These are phyloP conservation scores for Millerozyma miso DNA, from an alignment of 805 yeast genomes.

Conservation along the genomic window DNA sequence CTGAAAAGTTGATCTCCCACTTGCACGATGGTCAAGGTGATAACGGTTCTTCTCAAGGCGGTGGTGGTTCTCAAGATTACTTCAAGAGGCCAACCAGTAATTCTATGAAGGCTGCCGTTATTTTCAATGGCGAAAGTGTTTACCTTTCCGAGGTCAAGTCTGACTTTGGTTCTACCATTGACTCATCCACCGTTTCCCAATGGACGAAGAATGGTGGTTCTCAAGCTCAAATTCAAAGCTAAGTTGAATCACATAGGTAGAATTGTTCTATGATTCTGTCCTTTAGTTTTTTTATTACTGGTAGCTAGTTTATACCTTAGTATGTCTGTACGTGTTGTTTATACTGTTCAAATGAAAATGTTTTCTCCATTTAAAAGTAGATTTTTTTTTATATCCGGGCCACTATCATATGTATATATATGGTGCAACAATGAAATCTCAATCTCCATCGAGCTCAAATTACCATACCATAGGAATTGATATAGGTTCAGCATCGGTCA, in stretches of 20 bases:
- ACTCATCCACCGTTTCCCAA: constrained; percentile 47
- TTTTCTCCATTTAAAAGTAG: too few relatives aligned
- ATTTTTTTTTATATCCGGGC: too few relatives aligned
- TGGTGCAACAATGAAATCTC: too few relatives aligned
- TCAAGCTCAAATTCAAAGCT: background rate
- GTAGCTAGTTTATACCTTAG: background rate
- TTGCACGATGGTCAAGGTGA: constrained; percentile 81
- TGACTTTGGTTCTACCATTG: constrained; percentile 38
- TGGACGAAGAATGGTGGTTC: constrained; percentile 59
- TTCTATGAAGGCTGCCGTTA: constrained; percentile 84
- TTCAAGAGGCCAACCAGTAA: constrained; percentile 77
- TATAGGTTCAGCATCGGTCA: constrained; percentile 48
- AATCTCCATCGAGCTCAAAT: too few relatives aligned
- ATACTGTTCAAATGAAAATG: background rate
- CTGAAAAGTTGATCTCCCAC: constrained; percentile 70
- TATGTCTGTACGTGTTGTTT: background rate
- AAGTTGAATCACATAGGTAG: background rate
- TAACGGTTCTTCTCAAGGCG: constrained; percentile 42
- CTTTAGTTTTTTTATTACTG: background rate
- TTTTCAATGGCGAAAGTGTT: constrained; percentile 59
- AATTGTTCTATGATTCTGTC: background rate
- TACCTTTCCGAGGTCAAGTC: constrained; percentile 60
- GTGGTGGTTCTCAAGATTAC: constrained; percentile 87
- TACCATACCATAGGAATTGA: constrained; percentile 38
- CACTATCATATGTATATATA: too few relatives aligned